Percentiles rank a stretch among this genome's conserved stretches.
These are phyloP conservation scores for Helichrysum umbraculigerum DNA, from an alignment of 129 eudicot genomes.

Conservation along the genomic window DNA sequence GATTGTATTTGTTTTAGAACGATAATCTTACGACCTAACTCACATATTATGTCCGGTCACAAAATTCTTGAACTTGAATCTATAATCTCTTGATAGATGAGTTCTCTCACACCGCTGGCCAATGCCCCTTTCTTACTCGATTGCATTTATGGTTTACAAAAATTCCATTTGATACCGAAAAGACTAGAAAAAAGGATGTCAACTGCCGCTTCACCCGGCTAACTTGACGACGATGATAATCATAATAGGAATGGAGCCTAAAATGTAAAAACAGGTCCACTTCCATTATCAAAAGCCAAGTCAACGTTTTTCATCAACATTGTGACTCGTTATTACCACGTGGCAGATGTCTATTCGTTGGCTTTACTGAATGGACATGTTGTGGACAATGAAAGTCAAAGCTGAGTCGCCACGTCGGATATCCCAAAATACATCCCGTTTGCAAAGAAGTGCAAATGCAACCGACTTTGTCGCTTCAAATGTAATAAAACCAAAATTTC, in stretches of 20 bases:
- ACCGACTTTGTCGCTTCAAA: conserved; percentile 22
- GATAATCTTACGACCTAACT: no score
- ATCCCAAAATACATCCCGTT: background rate
- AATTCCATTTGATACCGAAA: background rate
- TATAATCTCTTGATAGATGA: no score
- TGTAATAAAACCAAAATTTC: background rate
- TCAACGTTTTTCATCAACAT: conserved; percentile 8
- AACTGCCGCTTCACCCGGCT: background rate
- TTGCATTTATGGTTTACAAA: no score
- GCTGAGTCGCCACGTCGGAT: conserved; percentile 28
- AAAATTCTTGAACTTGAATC: no score
- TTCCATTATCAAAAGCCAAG: conserved; percentile 23
- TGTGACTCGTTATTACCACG: conserved; percentile 21
- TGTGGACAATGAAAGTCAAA: conserved; percentile 12
- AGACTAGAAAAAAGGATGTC: background rate
- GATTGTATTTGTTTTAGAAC: no score
- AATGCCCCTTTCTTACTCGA: no score
- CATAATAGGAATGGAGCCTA: background rate
- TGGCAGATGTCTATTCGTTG: conserved; percentile 16
- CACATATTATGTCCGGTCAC: no score
- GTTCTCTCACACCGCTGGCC: no score
- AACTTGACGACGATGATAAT: background rate
- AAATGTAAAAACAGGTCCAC: conserved; percentile 17
- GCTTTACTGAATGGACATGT: background rate
- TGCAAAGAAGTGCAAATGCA: conserved; percentile 29